Evolutionary conservation across 805 yeast genomes (phyloP), one percentile per base, ranked within the genome.

Genomic region (Saccharomyces eubayanus): DNA sequence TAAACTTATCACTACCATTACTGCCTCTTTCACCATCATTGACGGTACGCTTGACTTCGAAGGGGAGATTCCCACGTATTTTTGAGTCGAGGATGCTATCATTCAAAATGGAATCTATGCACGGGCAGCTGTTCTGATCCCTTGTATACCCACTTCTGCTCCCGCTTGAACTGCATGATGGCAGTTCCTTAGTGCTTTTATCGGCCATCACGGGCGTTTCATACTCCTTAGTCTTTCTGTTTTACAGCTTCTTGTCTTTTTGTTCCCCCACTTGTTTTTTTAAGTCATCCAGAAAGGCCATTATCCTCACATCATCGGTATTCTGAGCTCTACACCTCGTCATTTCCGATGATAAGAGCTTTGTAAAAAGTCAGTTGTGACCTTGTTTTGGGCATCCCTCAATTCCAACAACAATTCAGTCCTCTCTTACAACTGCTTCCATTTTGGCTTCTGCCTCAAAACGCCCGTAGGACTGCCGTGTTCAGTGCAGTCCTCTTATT

Each of bases 381-480:
- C 78, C 27, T 77, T 76, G 51, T 86, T 86, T 58, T 82, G 81
- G 53, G 82, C 72, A 55, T 85, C 84, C 59, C 84, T 87, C 58
- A 79, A 78, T 68, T 94, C 97, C 59, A 92, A 77, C 59, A 92
- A 77, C 59, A 73, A 69, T 50, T 77, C 71, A 12, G 92, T 96
- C 61, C 87, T 84, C 48, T 82, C 83, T 67, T 91, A 97, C 57
- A 92, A 76, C 59, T 89, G 96, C 65, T 82, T 81, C 83, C 83
- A 94, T 80, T 65, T 87, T 89, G 50, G 77, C 78, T 69, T 92
- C 98, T 81, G 71, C 94, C 98, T 54, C 98, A 77, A 72, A 89
- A 92, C 6, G 98, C 98, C 53, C 98, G 77, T 72, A 94, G 99
- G n/a, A 98, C 98, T 2, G 97, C 97, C 63, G 98, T 79, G 70